Conservation (phyloP, 768 basidiomycete species). For the Cubamyces sp. region DNA sequence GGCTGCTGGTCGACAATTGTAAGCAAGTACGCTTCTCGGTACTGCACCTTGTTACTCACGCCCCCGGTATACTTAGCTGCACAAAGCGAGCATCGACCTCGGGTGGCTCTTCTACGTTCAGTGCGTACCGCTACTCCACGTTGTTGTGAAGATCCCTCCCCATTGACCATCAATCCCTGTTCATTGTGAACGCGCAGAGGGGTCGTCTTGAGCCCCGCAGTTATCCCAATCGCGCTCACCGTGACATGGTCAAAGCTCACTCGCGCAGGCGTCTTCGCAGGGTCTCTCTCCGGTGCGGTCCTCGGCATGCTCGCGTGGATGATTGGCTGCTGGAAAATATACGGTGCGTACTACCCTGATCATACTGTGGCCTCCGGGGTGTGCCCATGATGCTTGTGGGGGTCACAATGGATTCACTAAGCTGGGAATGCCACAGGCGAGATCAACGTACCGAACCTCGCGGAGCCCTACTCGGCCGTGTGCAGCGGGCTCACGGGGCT, state of each 20-base stretch:
- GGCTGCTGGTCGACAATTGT: slow-evolving; percentile 42
- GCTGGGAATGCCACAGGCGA: too few relatives aligned
- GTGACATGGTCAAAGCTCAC: slow-evolving; percentile 53
- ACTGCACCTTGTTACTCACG: not conserved
- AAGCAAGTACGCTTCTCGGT: too few relatives aligned
- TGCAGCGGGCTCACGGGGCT: slow-evolving; percentile 40
- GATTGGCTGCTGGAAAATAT: slow-evolving; percentile 55
- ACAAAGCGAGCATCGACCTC: slow-evolving; percentile 49
- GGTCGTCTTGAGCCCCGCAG: slow-evolving; percentile 52
- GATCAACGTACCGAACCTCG: slow-evolving; percentile 40
- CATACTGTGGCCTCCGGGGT: too few relatives aligned
- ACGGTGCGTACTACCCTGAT: slow-evolving; percentile 34
- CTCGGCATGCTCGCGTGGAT: slow-evolving; percentile 55
- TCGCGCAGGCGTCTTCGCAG: slow-evolving; percentile 42
- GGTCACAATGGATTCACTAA: too few relatives aligned
- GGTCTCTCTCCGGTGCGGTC: slow-evolving; percentile 45
- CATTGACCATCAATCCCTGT: not conserved
- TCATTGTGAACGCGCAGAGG: slow-evolving; percentile 42
- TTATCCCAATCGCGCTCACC: slow-evolving; percentile 52
- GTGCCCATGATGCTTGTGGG: too few relatives aligned
- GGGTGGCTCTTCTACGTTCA: slow-evolving; percentile 56
- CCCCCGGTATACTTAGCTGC: slow-evolving; percentile 36
- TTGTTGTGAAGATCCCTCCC: too few relatives aligned
- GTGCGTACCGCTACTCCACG: slow-evolving; percentile 40
- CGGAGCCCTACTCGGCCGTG: slow-evolving; percentile 40